Evolutionary conservation across 2,329 filamentous ascomycete genomes (phyloP).

Genomic region (Penicillium sp.): DNA sequence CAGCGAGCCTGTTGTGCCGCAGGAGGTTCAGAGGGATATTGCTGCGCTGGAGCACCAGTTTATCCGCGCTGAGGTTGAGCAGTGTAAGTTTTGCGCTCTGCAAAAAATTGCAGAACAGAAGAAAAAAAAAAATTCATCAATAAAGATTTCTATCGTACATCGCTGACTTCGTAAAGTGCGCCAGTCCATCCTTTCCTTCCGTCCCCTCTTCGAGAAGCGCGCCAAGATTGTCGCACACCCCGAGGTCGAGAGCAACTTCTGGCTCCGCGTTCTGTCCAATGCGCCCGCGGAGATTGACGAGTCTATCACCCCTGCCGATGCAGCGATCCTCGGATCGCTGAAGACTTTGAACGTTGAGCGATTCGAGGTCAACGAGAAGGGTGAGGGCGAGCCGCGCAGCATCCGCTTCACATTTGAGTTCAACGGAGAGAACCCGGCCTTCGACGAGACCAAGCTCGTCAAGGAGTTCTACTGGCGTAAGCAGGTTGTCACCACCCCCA

Average conservation of each 20-base stretch:
- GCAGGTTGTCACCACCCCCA: constrained; percentile 50
- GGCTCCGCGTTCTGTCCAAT: constrained; percentile 91
- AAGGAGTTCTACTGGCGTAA: constrained; percentile 91
- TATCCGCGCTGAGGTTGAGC: constrained; percentile 79
- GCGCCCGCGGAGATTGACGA: constrained; percentile 84
- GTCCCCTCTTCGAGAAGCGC: constrained; percentile 77
- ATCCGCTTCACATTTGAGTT: constrained; percentile 80
- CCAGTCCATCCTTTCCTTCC: constrained; percentile 70
- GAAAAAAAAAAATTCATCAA: background rate
- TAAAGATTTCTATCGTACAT: constrained; percentile 2
- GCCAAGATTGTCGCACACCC: constrained; percentile 72
- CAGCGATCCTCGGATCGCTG: constrained; percentile 70
- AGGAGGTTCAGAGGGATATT: constrained; percentile 65
- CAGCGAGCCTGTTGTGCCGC: constrained; percentile 39
- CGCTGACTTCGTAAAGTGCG: constrained; percentile 60
- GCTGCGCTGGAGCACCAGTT: constrained; percentile 82
- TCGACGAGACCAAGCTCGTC: constrained; percentile 76
- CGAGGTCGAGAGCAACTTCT: constrained; percentile 69
- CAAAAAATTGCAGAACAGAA: background rate
- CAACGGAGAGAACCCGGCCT: constrained; percentile 74
- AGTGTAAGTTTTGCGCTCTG: constrained; percentile 64
- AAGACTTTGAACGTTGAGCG: constrained; percentile 73
- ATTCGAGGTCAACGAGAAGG: constrained; percentile 70
- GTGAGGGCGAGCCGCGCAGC: constrained; percentile 77
- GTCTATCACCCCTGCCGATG: constrained; percentile 82